A percentile compares a stretch with the other conserved stretches of the same genome.
phyloP scores from a whole-genome alignment of 441 rosid genomes.

The Croton setiger region DNA sequence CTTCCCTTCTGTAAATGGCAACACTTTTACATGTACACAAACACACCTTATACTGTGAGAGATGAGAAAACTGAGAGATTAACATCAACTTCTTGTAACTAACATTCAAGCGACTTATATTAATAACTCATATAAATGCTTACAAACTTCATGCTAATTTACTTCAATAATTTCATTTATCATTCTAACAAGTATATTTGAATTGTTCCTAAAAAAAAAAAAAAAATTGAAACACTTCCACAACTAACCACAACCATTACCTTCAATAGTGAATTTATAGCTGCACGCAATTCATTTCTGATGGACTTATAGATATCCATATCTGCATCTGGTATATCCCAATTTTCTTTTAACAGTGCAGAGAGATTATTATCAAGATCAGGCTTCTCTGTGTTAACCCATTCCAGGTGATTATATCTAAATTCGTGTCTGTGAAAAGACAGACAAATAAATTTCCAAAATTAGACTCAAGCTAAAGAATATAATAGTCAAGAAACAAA shows the following conservation, averaged over 20 bases:
- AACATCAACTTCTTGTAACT: no score
- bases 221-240: background rate
- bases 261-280: constrained; percentile 76
- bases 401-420: constrained; percentile 56
- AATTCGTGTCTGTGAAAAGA: constrained; percentile 68
- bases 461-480: background rate
- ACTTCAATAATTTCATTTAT: no score
- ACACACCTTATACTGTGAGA: no score
- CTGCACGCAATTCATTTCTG: constrained; percentile 70
- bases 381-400: constrained; percentile 74
- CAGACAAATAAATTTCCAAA: constrained; percentile 19
- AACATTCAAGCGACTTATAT: no score
- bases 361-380: constrained; percentile 54
- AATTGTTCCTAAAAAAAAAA: no score
- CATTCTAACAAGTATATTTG: no score
- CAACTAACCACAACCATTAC: constrained; percentile 30
- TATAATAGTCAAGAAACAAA: background rate
- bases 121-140: no score
- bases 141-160: no score
- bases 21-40: no score
- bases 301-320: constrained; percentile 64
- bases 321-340: constrained; percentile 44
- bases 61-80: no score
- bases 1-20: no score
- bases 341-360: constrained; percentile 42